phyloP scores from a whole-genome alignment of 169 alveolate genomes.

The Plasmodium falciparum region DNA sequence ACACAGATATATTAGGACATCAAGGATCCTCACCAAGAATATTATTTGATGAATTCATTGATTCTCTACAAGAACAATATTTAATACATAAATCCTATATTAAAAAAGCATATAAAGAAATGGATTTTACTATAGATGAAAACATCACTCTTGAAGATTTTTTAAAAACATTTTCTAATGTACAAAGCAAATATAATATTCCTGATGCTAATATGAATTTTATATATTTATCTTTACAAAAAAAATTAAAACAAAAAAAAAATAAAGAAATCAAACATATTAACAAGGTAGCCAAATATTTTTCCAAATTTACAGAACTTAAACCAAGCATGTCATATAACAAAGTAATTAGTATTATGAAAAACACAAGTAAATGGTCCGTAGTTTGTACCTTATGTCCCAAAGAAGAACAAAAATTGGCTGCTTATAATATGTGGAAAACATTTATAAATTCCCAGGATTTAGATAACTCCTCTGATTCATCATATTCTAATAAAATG shows the following conservation, averaged over 20 bases:
- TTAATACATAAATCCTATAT: slow-evolving; percentile 61
- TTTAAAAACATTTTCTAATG: slow-evolving; percentile 31
- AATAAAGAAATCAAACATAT: slow-evolving; percentile 40
- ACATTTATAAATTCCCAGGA: slow-evolving; percentile 29
- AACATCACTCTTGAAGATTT: slow-evolving; percentile 64
- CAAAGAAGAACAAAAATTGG: slow-evolving; percentile 66
- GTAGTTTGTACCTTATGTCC: slow-evolving; percentile 56
- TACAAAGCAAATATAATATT: slow-evolving; percentile 50
- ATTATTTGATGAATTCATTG: slow-evolving; percentile 78
- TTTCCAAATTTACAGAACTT: slow-evolving; percentile 58
- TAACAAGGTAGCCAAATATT: slow-evolving; percentile 70
- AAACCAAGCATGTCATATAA: slow-evolving; percentile 46
- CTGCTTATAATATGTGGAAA: slow-evolving; percentile 72
- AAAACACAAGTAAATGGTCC: slow-evolving; percentile 67
- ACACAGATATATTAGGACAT: slow-evolving; percentile 78
- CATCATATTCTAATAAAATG: slow-evolving; percentile 37
- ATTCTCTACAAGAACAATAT: slow-evolving; percentile 69
- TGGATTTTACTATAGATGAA: slow-evolving; percentile 51
- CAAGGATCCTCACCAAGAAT: slow-evolving; percentile 79
- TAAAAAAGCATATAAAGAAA: slow-evolving; percentile 45
- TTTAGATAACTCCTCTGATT: slow-evolving; percentile 30
- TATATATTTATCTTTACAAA: slow-evolving; percentile 59
- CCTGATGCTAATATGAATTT: slow-evolving; percentile 59
- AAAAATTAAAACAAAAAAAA: slow-evolving; percentile 67
- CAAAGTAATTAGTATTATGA: slow-evolving; percentile 62